A percentile compares a stretch with the other conserved stretches of the same genome.
Evolutionary conservation across 164 flowering plant species (phyloP).

Genomic region (Liquidambar formosana): DNA sequence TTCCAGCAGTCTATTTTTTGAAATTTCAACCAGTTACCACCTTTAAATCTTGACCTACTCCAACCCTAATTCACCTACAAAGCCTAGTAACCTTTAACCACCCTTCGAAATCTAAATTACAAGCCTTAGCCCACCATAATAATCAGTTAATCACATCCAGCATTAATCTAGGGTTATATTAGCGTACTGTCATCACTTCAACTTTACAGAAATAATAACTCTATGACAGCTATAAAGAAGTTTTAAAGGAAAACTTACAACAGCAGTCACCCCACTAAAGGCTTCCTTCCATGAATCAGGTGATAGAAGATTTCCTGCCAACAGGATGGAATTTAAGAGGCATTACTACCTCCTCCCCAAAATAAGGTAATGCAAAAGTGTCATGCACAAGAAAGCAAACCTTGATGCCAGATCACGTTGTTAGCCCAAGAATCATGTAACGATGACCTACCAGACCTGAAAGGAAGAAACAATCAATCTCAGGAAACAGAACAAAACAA

Average conservation of each 20-base stretch:
- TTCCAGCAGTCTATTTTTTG: too few species aligned
- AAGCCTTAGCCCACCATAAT: too few species aligned
- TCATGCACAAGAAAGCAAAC: conserved; percentile 27
- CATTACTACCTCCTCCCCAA: not conserved
- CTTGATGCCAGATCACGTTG: conserved; percentile 78
- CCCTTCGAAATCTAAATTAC: too few species aligned
- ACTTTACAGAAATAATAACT: too few species aligned
- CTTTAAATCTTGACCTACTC: too few species aligned
- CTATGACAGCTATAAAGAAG: not conserved
- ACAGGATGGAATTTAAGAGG: conserved; percentile 1
- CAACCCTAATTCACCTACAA: too few species aligned
- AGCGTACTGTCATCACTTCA: too few species aligned
- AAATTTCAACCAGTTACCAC: too few species aligned
- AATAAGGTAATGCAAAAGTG: not conserved
- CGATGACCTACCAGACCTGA: conserved; percentile 81
- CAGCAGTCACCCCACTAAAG: conserved; percentile 72
- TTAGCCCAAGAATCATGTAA: conserved; percentile 77
- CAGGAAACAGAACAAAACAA: not conserved
- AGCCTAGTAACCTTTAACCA: too few species aligned
- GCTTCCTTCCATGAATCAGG: conserved; percentile 76
- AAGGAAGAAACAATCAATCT: not conserved
- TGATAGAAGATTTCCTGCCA: conserved; percentile 72
- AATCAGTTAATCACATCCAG: too few species aligned
- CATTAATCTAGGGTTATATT: too few species aligned
- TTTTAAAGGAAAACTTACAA: conserved; percentile 49